Percentiles rank a stretch among this genome's conserved stretches.
Conservation (phyloP, 2,329 filamentous ascomycete species). For the Rhynchosporium graminicola region DNA sequence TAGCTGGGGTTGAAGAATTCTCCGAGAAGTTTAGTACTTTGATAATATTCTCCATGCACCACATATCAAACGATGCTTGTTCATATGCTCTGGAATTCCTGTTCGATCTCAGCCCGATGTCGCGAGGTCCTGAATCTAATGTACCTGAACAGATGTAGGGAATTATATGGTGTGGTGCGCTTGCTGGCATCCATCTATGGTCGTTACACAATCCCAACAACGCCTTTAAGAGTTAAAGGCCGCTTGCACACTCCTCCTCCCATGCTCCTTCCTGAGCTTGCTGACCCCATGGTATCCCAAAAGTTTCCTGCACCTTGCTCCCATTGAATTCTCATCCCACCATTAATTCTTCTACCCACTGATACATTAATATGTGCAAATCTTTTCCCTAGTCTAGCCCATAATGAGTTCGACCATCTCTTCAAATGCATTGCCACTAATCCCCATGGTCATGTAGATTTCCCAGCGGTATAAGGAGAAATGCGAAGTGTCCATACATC, state of each 20-base stretch:
- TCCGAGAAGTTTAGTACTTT: neutral
- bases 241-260: neutral
- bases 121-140: neutral
- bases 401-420: neutral
- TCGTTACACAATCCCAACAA: slow-evolving; percentile 2
- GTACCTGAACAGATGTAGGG: neutral
- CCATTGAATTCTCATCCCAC: neutral
- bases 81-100: no score
- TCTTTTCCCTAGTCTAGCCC: neutral
- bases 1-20: neutral
- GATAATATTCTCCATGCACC: no score
- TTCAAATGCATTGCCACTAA: slow-evolving; percentile 1
- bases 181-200: neutral
- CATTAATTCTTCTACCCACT: neutral
- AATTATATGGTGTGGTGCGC: neutral
- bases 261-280: neutral
- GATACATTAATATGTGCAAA: slow-evolving; percentile 6
- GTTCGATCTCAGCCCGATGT: neutral
- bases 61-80: no score
- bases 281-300: slow-evolving; percentile 1
- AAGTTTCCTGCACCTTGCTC: neutral
- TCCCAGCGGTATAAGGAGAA: neutral
- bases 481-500: neutral
- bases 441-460: neutral
- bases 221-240: neutral